phyloP scores from a whole-genome alignment of 83 land plant species.

The Picea mariana region DNA sequence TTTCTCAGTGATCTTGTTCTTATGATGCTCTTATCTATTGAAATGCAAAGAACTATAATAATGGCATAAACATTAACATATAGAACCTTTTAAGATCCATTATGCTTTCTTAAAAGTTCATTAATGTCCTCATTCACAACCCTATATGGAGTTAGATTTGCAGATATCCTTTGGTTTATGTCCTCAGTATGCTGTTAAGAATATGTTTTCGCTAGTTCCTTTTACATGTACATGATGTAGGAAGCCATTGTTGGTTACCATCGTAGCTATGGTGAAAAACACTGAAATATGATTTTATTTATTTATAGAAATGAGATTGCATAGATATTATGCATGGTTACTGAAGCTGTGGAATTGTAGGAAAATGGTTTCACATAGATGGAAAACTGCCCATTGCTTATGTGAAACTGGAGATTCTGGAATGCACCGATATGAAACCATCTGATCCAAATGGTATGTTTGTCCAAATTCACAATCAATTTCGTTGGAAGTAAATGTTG shows the following conservation, averaged over 20 bases:
- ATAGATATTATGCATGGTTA: neutral
- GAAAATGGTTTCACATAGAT: constrained; percentile 66
- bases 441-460: constrained; percentile 86
- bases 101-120: no score
- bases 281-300: neutral
- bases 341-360: constrained; percentile 29
- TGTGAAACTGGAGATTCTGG: constrained; percentile 77
- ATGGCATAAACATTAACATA: no score
- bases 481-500: neutral
- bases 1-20: no score
- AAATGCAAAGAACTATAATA: no score
- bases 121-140: no score
- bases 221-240: neutral
- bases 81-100: no score
- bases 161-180: neutral
- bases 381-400: constrained; percentile 73
- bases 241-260: neutral
- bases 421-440: constrained; percentile 79
- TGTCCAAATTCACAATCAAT: neutral
- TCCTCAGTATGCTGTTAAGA: no score
- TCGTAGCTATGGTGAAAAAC: no score
- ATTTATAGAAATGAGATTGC: neutral
- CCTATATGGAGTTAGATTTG: neutral
- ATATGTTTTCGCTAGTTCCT: neutral
- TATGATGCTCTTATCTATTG: no score